Percentiles rank a stretch among this genome's conserved stretches.
Evolutionary conservation across 768 basidiomycete genomes (phyloP).

Genomic region (Tulasnella sp.): DNA sequence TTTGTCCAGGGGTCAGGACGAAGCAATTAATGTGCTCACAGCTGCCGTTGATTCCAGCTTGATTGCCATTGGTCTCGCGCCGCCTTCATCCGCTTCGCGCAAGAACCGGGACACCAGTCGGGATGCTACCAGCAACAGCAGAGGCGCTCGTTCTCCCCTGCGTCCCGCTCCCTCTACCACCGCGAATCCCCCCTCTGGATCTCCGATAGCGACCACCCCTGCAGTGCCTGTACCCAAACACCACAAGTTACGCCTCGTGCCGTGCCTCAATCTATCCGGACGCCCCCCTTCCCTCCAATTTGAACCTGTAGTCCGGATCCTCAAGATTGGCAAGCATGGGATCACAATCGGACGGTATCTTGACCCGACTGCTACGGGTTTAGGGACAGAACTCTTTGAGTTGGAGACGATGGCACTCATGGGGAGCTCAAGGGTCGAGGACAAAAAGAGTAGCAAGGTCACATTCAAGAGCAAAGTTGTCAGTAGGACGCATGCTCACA

Average conservation of each 20-base stretch:
- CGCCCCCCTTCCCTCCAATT: constrained; percentile 58
- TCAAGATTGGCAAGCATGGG: constrained; percentile 52
- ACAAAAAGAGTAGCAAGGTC: constrained; percentile 66
- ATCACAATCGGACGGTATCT: constrained; percentile 92
- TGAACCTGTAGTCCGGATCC: constrained; percentile 82
- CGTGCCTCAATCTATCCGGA: constrained; percentile 84
- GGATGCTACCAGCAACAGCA: background rate
- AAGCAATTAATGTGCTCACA: background rate
- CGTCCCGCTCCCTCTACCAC: background rate
- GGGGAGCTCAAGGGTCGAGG: constrained; percentile 41
- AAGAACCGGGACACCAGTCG: background rate
- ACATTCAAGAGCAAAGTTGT: constrained; percentile 96
- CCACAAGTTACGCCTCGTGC: constrained; percentile 70
- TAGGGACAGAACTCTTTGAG: background rate
- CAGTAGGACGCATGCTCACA: constrained; percentile 84
- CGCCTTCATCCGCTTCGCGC: background rate
- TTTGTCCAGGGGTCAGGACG: no score
- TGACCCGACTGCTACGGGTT: constrained; percentile 48
- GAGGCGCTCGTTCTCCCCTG: background rate
- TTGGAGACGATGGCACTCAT: background rate
- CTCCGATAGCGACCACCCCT: background rate
- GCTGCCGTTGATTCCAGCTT: background rate
- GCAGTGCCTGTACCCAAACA: background rate
- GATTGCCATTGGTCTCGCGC: background rate
- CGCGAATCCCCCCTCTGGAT: background rate